phyloP scores from a whole-genome alignment of 176 grass and related monocot genomes.

The Juncus inflexus region DNA sequence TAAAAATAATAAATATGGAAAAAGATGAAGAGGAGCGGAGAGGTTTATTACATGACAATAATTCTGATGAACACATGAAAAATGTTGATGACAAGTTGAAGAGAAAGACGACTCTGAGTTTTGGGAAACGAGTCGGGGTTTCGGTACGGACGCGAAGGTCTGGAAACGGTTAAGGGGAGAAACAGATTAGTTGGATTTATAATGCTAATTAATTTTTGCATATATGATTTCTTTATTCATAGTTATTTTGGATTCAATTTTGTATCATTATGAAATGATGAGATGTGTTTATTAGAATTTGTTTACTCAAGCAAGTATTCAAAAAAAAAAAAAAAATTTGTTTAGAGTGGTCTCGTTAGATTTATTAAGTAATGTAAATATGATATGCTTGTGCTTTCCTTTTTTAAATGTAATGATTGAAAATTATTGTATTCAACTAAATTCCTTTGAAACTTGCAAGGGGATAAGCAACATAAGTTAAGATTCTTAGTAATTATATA shows the following conservation, averaged over 20 bases:
- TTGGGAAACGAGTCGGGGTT: no score
- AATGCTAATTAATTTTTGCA: not conserved
- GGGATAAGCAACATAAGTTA: no score
- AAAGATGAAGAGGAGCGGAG: no score
- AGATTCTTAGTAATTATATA: no score
- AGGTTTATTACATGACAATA: no score
- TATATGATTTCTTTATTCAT: not conserved
- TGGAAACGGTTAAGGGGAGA: no score
- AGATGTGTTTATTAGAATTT: constrained; percentile 1
- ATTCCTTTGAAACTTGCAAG: not conserved
- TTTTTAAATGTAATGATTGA: not conserved
- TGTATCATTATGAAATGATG: not conserved
- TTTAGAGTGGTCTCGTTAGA: not conserved
- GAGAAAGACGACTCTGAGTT: no score
- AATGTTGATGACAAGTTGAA: no score
- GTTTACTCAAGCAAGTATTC: constrained; percentile 5
- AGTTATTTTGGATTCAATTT: not conserved
- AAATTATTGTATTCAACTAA: not conserved
- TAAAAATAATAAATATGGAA: no score
- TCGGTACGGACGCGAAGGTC: no score
- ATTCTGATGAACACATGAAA: no score
- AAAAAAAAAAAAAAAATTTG: not conserved
- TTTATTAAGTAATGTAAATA: not conserved
- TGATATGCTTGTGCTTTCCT: not conserved
- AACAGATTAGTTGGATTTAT: not conserved